These are phyloP conservation scores for Artemisia tridentata DNA, from an alignment of 129 eudicot genomes.

Conservation along the genomic window DNA sequence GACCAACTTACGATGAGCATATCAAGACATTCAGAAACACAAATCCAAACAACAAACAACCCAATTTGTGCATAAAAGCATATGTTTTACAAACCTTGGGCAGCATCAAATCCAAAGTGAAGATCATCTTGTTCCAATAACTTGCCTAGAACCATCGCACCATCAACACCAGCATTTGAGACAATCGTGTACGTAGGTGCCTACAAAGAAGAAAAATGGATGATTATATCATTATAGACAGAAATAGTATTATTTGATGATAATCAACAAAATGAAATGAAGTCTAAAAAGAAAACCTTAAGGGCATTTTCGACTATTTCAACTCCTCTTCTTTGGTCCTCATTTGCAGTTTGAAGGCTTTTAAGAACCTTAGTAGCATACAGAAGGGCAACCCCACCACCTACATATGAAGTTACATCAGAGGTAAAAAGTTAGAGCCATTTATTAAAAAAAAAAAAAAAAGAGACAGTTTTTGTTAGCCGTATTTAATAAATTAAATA, in stretches of 20 bases:
- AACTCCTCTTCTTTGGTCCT: conserved; percentile 84
- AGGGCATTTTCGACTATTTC: conserved; percentile 79
- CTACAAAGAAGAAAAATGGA: conserved; percentile 30
- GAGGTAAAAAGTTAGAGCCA: background rate
- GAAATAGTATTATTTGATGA: background rate
- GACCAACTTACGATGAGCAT: no score
- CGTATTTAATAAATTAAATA: no score
- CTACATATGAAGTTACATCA: conserved; percentile 32
- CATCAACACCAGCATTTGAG: conserved; percentile 92
- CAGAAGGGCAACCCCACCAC: conserved; percentile 95
- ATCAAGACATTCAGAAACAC: background rate
- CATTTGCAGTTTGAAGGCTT: conserved; percentile 64
- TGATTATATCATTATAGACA: background rate
- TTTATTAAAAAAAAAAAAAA: no score
- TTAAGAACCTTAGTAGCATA: conserved; percentile 75
- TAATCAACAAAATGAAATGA: conserved; percentile 12
- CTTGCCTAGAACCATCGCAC: conserved; percentile 72
- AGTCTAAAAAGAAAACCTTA: conserved; percentile 41
- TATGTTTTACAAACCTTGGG: conserved; percentile 65
- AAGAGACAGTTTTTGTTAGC: no score
- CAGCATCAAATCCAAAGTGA: conserved; percentile 78
- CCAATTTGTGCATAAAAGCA: background rate
- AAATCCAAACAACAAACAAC: background rate
- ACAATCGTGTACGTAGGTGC: conserved; percentile 78
- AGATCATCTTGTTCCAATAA: conserved; percentile 79